Evolutionary conservation across 257 asterid species (phyloP), one percentile per base, ranked within the genome.

Genomic region (Forsythia viridissima): DNA sequence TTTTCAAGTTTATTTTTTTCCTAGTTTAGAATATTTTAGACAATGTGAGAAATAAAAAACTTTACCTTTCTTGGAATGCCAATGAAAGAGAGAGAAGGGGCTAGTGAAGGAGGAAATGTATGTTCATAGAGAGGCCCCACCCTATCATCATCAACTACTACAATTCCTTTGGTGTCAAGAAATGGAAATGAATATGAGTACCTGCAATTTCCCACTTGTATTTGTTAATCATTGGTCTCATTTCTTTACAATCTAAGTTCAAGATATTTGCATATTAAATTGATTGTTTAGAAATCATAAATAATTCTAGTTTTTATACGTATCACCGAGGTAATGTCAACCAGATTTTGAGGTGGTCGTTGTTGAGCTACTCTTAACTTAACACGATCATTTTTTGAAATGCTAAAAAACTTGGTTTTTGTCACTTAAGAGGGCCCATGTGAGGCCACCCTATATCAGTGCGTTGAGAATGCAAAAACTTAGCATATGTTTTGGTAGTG

Each of bases 91-190:
- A 94, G 93, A 81, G 97, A 92, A 10, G 98, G 98, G 68, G 97
- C 93, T 15, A 94, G 84, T 43, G 90, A 84, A 69, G 97, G 98
- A 75, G 98, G 97, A 79, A 94, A 94, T 57, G 97, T 92, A 65
- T 94, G 98, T 90, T 94, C 97, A 82, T 84, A 94, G 39, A 94
- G 96, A 9, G 98, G 97, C 68, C 97, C 98, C 87, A 94, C 98
- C 73, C 97, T 90, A 37, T 89, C 86, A 85, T 89, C 97, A 78
- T 94, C 97, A 42, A 94, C 80, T 20, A 48, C 78, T 16, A 94
- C 96, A 68, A 91, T 91, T 73, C 97, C 98, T 94, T 94, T 91
- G 85, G 98, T 91, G 87, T 92, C 97, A 84, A 94, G 98, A 88
- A 90, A 94, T 79, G 98, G 98, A 73, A 92, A 91, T 76, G 97